Conservation (phyloP, 2,329 filamentous ascomycete genomes). For the Fusarium robinianum region DNA sequence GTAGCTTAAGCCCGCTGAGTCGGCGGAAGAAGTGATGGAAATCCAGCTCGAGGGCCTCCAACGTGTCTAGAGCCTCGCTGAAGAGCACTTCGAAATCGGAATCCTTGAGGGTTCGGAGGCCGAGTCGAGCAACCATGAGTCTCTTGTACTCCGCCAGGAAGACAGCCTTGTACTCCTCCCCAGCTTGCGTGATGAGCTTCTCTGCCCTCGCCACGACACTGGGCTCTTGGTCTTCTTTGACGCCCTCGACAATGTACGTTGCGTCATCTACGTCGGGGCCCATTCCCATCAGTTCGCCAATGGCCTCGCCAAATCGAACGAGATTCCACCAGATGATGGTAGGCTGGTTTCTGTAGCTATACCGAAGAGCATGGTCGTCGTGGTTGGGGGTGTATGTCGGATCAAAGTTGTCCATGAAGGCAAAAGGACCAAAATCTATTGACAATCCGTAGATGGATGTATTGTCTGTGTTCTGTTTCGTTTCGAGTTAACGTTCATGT, state of each 20-base stretch:
- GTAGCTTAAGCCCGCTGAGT: slow-evolving; percentile 66
- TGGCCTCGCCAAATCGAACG: slow-evolving; percentile 82
- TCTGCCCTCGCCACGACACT: slow-evolving; percentile 81
- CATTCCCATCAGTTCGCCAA: slow-evolving; percentile 86
- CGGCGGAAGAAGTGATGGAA: slow-evolving; percentile 94
- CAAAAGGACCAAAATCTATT: slow-evolving; percentile 95
- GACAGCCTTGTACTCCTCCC: slow-evolving; percentile 85
- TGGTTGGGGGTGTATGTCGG: slow-evolving; percentile 95
- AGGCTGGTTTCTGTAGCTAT: slow-evolving; percentile 92
- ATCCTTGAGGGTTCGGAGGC: slow-evolving; percentile 70
- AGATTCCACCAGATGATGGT: slow-evolving; percentile 99
- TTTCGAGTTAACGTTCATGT: slow-evolving; percentile 26
- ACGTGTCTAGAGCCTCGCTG: slow-evolving; percentile 77
- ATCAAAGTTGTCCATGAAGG: slow-evolving; percentile 97
- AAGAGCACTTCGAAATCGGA: slow-evolving; percentile 81
- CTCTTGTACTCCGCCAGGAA: slow-evolving; percentile 90
- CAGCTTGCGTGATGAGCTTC: slow-evolving; percentile 75
- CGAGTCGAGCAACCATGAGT: slow-evolving; percentile 79
- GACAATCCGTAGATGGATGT: slow-evolving; percentile 88
- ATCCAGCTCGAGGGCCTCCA: slow-evolving; percentile 83
- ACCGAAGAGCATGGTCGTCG: slow-evolving; percentile 85
- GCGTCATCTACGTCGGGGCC: slow-evolving; percentile 72
- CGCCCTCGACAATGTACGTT: slow-evolving; percentile 72
- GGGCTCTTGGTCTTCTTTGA: slow-evolving; percentile 64
- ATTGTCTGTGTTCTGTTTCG: slow-evolving; percentile 81